A percentile compares a stretch with the other conserved stretches of the same genome.
Conservation (phyloP, 208 protist species). For the Trypanosoma melophagium region DNA sequence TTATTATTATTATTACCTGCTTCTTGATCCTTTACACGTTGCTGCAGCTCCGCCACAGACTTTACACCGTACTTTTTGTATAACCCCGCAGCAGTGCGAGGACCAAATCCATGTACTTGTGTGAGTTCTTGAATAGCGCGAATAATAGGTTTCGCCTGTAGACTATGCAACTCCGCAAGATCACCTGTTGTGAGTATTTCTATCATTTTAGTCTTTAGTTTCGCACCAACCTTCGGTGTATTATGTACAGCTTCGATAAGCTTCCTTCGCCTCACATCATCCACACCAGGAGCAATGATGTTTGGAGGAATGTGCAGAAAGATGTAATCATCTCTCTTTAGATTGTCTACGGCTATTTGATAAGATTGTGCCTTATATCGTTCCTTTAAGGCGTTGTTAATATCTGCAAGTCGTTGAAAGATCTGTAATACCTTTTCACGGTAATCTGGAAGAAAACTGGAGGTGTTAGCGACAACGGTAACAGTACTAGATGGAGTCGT, state of each 20-base stretch:
- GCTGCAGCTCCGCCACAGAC: conserved; percentile 61
- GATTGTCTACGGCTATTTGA: conserved; percentile 45
- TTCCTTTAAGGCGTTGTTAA: conserved; percentile 78
- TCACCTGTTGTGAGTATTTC: conserved; percentile 82
- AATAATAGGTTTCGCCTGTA: conserved; percentile 75
- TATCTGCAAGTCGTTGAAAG: conserved; percentile 76
- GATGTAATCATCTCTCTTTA: conserved; percentile 65
- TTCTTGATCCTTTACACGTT: conserved; percentile 41
- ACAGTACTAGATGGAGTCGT: not conserved
- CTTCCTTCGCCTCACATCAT: conserved; percentile 42
- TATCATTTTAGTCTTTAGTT: conserved; percentile 71
- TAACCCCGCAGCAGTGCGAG: conserved; percentile 69
- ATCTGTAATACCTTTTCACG: conserved; percentile 71
- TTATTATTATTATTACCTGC: conserved; percentile 6
- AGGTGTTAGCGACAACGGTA: not conserved
- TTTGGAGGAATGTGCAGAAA: conserved; percentile 74
- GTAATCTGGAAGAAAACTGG: conserved; percentile 69
- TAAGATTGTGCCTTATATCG: conserved; percentile 81
- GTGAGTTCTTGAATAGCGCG: conserved; percentile 76
- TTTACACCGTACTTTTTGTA: conserved; percentile 73
- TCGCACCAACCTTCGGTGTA: conserved; percentile 58
- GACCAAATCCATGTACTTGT: conserved; percentile 86
- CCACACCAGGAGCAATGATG: conserved; percentile 51
- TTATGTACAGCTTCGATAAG: conserved; percentile 32
- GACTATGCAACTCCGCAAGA: conserved; percentile 61